A percentile compares a stretch with the other conserved stretches of the same genome.
These are phyloP conservation scores for Dactylellina haptotyla DNA, from an alignment of 2,329 filamentous ascomycete species.

Conservation along the genomic window DNA sequence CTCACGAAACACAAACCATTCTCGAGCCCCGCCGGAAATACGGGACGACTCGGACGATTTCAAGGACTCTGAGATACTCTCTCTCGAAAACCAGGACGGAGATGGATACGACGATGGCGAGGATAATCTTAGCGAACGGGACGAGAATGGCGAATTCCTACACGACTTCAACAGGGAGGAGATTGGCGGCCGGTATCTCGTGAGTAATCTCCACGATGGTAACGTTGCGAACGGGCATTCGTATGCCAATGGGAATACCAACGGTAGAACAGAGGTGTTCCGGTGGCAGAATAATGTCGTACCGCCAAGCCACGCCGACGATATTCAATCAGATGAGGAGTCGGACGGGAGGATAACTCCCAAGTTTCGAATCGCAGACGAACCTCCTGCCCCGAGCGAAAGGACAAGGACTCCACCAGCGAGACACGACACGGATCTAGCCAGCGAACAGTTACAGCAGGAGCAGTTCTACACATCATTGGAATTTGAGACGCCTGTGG, in stretches of 20 bases:
- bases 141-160: slow-evolving; percentile 39
- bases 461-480: slow-evolving; percentile 48
- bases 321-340: slow-evolving; percentile 34
- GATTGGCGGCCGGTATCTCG: slow-evolving; percentile 39
- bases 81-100: slow-evolving; percentile 37
- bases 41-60: slow-evolving; percentile 49
- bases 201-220: slow-evolving; percentile 26
- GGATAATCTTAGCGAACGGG: slow-evolving; percentile 19
- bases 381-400: slow-evolving; percentile 9
- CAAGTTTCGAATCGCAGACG: slow-evolving; percentile 35
- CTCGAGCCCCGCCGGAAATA: slow-evolving; percentile 19
- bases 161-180: slow-evolving; percentile 42
- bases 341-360: slow-evolving; percentile 45
- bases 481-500: slow-evolving; percentile 29
- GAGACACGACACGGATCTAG: slow-evolving; percentile 9
- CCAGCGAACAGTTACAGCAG: slow-evolving; percentile 36
- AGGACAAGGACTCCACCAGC: slow-evolving; percentile 23
- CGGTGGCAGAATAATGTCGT: slow-evolving; percentile 37
- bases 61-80: slow-evolving; percentile 49
- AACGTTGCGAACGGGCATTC: neutral
- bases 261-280: slow-evolving; percentile 22
- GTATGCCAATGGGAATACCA: slow-evolving; percentile 8
- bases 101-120: slow-evolving; percentile 34
- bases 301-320: slow-evolving; percentile 18
- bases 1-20: slow-evolving; percentile 34